Conservation (phyloP, 176 grass and related monocot species). For the Poa pratensis region DNA sequence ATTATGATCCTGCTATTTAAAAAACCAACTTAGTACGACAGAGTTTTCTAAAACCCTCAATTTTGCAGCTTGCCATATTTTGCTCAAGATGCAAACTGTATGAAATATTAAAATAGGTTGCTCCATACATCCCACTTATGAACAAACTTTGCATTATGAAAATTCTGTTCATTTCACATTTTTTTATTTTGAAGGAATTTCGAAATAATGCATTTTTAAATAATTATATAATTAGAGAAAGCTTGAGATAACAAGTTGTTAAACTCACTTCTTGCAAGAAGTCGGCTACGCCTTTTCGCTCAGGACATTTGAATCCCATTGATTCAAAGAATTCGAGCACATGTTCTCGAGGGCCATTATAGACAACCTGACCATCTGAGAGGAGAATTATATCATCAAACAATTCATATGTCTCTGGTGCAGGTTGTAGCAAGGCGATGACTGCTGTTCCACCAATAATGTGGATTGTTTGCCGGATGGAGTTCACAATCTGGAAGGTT, state of each 20-base stretch:
- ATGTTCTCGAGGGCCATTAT: conserved; percentile 74
- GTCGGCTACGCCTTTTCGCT: conserved; percentile 78
- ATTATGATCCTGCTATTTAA: conserved; percentile 21
- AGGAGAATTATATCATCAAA: conserved; percentile 93
- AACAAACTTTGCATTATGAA: background rate
- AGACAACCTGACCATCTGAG: conserved; percentile 76
- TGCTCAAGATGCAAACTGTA: too few relatives aligned
- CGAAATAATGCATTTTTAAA: background rate
- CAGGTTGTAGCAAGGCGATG: conserved; percentile 78
- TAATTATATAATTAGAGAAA: background rate
- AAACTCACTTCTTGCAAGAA: conserved; percentile 79
- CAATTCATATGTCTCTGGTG: conserved; percentile 81
- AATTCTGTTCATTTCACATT: background rate
- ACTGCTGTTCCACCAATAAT: conserved; percentile 69
- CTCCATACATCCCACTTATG: background rate
- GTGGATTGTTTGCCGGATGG: conserved; percentile 64
- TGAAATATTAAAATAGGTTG: background rate
- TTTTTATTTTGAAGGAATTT: background rate
- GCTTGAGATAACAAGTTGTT: background rate
- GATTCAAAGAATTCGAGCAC: conserved; percentile 81
- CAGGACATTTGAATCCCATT: conserved; percentile 76
- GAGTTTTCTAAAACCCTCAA: too few relatives aligned
- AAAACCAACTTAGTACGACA: background rate
- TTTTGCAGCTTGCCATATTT: too few relatives aligned
- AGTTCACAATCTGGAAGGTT: conserved; percentile 84